Evolutionary conservation across 257 asterid species (phyloP).

Genomic region (Dorcoceras hygrometricum): DNA sequence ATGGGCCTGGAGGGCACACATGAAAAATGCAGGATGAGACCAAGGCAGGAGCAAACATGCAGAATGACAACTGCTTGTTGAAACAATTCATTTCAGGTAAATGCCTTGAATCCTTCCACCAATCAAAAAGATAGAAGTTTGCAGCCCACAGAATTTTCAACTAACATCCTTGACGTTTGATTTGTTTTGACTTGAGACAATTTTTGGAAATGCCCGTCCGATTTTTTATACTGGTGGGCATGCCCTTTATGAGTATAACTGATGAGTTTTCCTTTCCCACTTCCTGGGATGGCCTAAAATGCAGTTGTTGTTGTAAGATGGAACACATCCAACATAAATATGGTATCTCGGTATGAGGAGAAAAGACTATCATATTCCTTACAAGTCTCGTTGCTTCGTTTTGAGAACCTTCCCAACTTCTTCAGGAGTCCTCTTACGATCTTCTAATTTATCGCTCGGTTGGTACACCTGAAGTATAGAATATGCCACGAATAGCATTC

Average conservation of each 20-base stretch:
- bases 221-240: slow-evolving; percentile 46
- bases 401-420: slow-evolving; percentile 33
- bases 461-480: slow-evolving; percentile 32
- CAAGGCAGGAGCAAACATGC: not conserved
- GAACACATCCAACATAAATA: slow-evolving; percentile 3
- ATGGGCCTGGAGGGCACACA: not conserved
- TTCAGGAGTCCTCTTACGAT: slow-evolving; percentile 33
- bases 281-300: slow-evolving; percentile 33
- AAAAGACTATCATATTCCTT: slow-evolving; percentile 27
- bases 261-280: slow-evolving; percentile 45
- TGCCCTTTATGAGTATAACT: slow-evolving; percentile 56
- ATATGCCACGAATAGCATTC: slow-evolving; percentile 10
- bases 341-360: not conserved
- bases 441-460: slow-evolving; percentile 32
- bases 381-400: slow-evolving; percentile 45
- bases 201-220: slow-evolving; percentile 40
- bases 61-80: not conserved
- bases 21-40: not conserved
- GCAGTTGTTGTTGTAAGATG: slow-evolving; percentile 1
- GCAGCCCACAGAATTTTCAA: slow-evolving; percentile 4
- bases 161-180: slow-evolving; percentile 24
- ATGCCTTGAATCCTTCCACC: slow-evolving; percentile 2
- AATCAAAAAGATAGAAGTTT: not conserved
- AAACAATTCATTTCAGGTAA: not conserved
- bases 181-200: slow-evolving; percentile 35